Evolutionary conservation across 129 eudicot genomes (phyloP).

Genomic region (Chrysanthemum seticuspe): DNA sequence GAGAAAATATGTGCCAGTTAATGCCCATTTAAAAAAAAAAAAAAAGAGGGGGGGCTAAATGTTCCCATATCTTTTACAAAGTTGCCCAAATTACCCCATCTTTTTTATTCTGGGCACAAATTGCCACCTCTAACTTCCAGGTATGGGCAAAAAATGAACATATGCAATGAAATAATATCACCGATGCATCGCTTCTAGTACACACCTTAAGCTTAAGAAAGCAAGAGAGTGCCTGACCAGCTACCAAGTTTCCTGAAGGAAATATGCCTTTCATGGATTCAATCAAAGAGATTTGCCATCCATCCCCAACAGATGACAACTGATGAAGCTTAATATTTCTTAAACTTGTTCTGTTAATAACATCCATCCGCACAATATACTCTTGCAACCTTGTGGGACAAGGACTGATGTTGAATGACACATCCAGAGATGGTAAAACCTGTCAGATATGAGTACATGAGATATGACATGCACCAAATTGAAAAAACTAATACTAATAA

Average conservation of each 20-base stretch:
- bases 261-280: constrained; percentile 54
- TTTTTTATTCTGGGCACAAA: too few relatives aligned
- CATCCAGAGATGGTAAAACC: constrained; percentile 89
- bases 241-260: constrained; percentile 54
- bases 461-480: too few relatives aligned
- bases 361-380: constrained; percentile 79
- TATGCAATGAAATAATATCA: too few relatives aligned
- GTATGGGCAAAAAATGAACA: too few relatives aligned
- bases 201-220: constrained; percentile 87
- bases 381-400: constrained; percentile 75
- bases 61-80: too few relatives aligned
- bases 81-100: too few relatives aligned
- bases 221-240: constrained; percentile 85
- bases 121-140: too few relatives aligned
- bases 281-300: constrained; percentile 76
- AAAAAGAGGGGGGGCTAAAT: too few relatives aligned
- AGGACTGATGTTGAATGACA: constrained; percentile 67
- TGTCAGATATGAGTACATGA: constrained; percentile 20
- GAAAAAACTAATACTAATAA: too few relatives aligned
- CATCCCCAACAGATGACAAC: constrained; percentile 71
- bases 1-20: too few relatives aligned
- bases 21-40: too few relatives aligned
- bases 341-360: constrained; percentile 67
- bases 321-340: constrained; percentile 75
- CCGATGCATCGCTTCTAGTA: neutral